phyloP scores from a whole-genome alignment of 768 basidiomycete species.

The Clitopilus passeckerianus region DNA sequence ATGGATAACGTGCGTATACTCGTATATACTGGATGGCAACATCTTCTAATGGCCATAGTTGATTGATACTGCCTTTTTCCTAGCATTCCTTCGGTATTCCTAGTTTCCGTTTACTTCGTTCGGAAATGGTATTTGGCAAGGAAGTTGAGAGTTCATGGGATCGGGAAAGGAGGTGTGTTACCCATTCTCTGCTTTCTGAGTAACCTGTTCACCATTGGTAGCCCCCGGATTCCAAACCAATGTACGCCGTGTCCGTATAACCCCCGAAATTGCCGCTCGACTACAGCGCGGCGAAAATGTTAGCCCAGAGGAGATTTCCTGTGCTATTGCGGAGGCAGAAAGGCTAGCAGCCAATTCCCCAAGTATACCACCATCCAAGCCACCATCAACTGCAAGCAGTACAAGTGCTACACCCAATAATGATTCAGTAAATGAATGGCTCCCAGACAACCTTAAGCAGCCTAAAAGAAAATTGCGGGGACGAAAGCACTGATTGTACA shows the following conservation, averaged over 20 bases:
- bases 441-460: conserved; percentile 41
- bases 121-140: conserved; percentile 48
- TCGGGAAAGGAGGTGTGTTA: conserved; percentile 49
- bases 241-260: conserved; percentile 43
- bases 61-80: not conserved
- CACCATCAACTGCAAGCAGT: conserved; percentile 15
- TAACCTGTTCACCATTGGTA: conserved; percentile 11
- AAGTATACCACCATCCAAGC: conserved; percentile 15
- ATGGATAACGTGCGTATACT: conserved; percentile 38
- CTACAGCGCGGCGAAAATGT: conserved; percentile 48
- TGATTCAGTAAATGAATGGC: conserved; percentile 41
- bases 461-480: conserved; percentile 31
- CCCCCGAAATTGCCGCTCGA: conserved; percentile 51
- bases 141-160: conserved; percentile 40
- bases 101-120: conserved; percentile 39
- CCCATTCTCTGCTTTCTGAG: not conserved
- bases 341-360: not conserved
- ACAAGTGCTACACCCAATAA: conserved; percentile 9
- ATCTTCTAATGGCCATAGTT: not conserved
- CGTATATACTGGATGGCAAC: not conserved
- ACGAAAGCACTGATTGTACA: not conserved
- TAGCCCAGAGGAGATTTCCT: conserved; percentile 46
- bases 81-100: conserved; percentile 39
- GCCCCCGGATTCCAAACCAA: conserved; percentile 54
- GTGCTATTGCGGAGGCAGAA: conserved; percentile 32